Percentiles rank a stretch among this genome's conserved stretches.
phyloP scores from a whole-genome alignment of 2,329 filamentous ascomycete species.

The Ophidiomyces ophidiicola region DNA sequence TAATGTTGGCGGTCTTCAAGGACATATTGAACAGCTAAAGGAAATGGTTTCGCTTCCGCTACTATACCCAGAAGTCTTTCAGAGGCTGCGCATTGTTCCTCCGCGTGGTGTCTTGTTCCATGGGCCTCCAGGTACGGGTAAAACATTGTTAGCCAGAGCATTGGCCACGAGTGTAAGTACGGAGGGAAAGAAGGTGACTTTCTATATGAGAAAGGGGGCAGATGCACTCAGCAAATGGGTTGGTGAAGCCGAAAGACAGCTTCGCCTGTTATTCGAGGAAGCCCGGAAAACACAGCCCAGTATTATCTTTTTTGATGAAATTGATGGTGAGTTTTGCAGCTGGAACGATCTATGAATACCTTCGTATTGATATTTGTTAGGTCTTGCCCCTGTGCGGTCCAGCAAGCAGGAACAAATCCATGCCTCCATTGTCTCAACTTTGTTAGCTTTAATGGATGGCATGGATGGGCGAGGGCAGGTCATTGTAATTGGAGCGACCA shows the following conservation, averaged over 20 bases:
- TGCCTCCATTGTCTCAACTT: constrained; percentile 87
- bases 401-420: constrained; percentile 99
- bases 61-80: constrained; percentile 88
- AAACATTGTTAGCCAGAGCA: constrained; percentile 87
- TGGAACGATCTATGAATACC: too few species aligned
- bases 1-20: constrained; percentile 80
- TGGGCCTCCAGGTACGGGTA: constrained; percentile 92
- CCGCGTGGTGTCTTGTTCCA: constrained; percentile 93
- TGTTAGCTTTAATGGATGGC: constrained; percentile 91
- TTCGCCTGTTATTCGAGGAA: constrained; percentile 88
- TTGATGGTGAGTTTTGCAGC: constrained; percentile 53
- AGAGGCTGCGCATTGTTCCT: constrained; percentile 81
- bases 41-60: constrained; percentile 96
- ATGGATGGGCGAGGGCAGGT: constrained; percentile 98
- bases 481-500: constrained; percentile 97
- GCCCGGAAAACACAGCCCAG: constrained; percentile 90
- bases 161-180: constrained; percentile 81
- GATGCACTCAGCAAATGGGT: constrained; percentile 99
- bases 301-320: constrained; percentile 99
- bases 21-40: constrained; percentile 92
- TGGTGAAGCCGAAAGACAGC: constrained; percentile 89
- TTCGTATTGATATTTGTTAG: constrained; percentile 20
- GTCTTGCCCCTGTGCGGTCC: constrained; percentile 79
- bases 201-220: constrained; percentile 98
- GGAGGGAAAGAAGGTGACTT: constrained; percentile 87